Percentiles rank a stretch among this genome's conserved stretches.
These are phyloP conservation scores for Tribonema minus DNA, from an alignment of 108 stramenopile genomes.

Conservation along the genomic window DNA sequence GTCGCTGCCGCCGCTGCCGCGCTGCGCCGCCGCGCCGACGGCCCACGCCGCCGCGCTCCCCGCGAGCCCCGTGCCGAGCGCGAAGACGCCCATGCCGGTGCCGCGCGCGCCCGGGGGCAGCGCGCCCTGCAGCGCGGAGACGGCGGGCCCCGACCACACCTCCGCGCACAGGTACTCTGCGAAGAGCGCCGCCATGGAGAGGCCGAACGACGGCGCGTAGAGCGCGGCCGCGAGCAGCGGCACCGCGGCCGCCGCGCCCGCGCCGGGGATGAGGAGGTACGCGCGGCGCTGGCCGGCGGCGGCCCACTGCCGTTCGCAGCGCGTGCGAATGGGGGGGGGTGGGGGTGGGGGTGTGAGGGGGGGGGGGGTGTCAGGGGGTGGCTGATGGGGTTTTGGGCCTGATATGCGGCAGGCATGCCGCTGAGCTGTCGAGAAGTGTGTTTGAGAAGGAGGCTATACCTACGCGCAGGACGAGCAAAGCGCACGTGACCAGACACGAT, in stretches of 20 bases:
- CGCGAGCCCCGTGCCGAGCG: too few species aligned
- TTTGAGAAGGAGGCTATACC: background rate
- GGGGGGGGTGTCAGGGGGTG: too few species aligned
- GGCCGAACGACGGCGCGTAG: constrained; percentile 61
- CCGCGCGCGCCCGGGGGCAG: constrained; percentile 57
- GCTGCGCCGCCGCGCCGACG: too few species aligned
- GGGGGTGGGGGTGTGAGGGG: background rate
- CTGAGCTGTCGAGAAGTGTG: background rate
- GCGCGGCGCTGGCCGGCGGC: constrained; percentile 48
- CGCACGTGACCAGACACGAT: too few species aligned
- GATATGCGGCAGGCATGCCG: background rate
- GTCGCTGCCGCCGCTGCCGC: too few species aligned
- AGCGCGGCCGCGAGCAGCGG: constrained; percentile 47
- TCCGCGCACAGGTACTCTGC: constrained; percentile 74
- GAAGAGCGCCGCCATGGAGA: constrained; percentile 68
- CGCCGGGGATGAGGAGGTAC: constrained; percentile 60
- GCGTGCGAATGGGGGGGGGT: background rate
- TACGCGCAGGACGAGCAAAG: background rate
- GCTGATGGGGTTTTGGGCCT: background rate
- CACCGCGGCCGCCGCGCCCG: constrained; percentile 69
- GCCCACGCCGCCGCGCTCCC: too few species aligned
- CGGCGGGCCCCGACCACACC: constrained; percentile 84
- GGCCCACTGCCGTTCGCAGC: background rate
- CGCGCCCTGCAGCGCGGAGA: constrained; percentile 67
- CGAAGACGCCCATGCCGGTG: too few species aligned